These are phyloP conservation scores for Lactifluus hygrophoroides DNA, from an alignment of 768 basidiomycete genomes.

Conservation along the genomic window DNA sequence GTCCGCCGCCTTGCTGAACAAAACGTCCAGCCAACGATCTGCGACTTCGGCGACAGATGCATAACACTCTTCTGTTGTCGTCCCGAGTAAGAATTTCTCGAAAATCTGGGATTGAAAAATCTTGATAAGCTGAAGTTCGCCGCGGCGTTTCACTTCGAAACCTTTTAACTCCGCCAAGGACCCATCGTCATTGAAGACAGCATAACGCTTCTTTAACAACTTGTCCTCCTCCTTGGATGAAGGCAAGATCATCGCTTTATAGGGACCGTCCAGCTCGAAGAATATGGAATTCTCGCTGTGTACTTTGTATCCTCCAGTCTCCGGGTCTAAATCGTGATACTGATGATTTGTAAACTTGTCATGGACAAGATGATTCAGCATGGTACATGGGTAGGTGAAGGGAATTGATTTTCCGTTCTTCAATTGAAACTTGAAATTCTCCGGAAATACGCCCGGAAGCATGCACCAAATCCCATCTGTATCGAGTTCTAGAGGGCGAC, in stretches of 20 bases:
- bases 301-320: conserved; percentile 75
- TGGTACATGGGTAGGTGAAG: conserved; percentile 97
- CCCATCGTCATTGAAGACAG: conserved; percentile 97
- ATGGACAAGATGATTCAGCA: conserved; percentile 97
- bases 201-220: conserved; percentile 95
- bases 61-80: conserved; percentile 93
- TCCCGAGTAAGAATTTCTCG: conserved; percentile 91
- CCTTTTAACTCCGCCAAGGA: conserved; percentile 97
- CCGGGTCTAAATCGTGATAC: conserved; percentile 86
- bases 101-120: conserved; percentile 99
- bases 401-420: conserved; percentile 76
- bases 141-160: conserved; percentile 96
- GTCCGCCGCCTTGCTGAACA: conserved; percentile 78
- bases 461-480: conserved; percentile 99
- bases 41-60: conserved; percentile 88
- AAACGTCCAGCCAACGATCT: conserved; percentile 94
- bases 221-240: conserved; percentile 99
- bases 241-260: conserved; percentile 97
- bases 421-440: conserved; percentile 95
- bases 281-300: conserved; percentile 98
- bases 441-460: conserved; percentile 96
- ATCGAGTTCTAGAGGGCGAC: conserved; percentile 92
- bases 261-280: conserved; percentile 98
- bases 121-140: conserved; percentile 97
- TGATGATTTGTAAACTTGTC: conserved; percentile 95